Conservation (phyloP, 2,329 filamentous ascomycete genomes). For the Aspergillus intermedius region DNA sequence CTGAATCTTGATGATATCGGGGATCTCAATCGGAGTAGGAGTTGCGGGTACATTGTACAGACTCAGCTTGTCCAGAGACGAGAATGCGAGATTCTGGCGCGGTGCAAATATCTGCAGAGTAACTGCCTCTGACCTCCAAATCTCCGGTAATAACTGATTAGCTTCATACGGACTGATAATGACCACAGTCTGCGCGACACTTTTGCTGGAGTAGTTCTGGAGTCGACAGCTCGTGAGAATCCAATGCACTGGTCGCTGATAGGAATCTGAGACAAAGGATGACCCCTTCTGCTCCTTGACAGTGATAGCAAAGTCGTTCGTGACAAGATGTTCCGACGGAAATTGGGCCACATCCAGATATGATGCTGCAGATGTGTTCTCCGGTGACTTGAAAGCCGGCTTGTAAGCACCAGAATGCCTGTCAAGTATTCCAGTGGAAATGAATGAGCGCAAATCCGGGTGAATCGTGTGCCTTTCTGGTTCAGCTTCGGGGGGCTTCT, state of each 20-base stretch:
- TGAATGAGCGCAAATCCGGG: constrained; percentile 37
- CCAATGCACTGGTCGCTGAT: constrained; percentile 51
- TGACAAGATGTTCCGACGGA: constrained; percentile 40
- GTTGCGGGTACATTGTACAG: constrained; percentile 37
- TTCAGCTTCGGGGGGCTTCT: constrained; percentile 39
- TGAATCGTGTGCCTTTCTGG: constrained; percentile 43
- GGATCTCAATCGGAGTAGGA: constrained; percentile 6
- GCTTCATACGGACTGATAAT: constrained; percentile 59
- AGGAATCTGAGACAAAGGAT: constrained; percentile 36
- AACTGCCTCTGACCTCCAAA: constrained; percentile 32
- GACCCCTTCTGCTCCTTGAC: constrained; percentile 23
- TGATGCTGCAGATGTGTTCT: constrained; percentile 34
- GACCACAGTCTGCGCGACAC: constrained; percentile 31
- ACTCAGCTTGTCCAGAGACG: constrained; percentile 41
- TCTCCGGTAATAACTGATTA: constrained; percentile 40
- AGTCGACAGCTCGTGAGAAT: constrained; percentile 34
- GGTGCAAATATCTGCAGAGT: constrained; percentile 50
- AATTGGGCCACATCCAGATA: constrained; percentile 31
- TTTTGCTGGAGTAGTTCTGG: not conserved
- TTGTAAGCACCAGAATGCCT: constrained; percentile 28
- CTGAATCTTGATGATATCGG: constrained; percentile 34
- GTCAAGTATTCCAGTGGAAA: constrained; percentile 29
- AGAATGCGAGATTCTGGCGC: constrained; percentile 32
- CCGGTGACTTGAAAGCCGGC: constrained; percentile 43
- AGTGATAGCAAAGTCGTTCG: constrained; percentile 47